phyloP scores from a whole-genome alignment of 225 moss, liverwort and hornwort species.

The Antitrichia curtipendula region DNA sequence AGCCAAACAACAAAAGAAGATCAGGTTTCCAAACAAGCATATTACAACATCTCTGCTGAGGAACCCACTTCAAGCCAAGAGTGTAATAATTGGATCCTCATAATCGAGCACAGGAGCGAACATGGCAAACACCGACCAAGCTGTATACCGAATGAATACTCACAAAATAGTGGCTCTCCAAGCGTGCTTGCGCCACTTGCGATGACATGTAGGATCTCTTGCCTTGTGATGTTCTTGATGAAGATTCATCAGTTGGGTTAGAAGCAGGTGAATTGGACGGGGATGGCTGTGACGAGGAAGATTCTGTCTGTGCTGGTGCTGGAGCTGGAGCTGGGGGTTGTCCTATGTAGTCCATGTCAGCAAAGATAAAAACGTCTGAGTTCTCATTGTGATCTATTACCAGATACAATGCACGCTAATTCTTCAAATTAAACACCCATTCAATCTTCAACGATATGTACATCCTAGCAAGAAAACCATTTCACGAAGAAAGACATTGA shows the following conservation, averaged over 20 bases:
- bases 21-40: not conserved
- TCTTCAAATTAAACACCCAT: not conserved
- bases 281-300: conserved; percentile 1
- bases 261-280: conserved; percentile 7
- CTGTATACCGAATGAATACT: not conserved
- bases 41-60: not conserved
- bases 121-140: not conserved
- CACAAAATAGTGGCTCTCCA: conserved; percentile 80
- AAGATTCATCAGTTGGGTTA: not conserved
- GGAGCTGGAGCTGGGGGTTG: not conserved
- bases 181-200: conserved; percentile 59
- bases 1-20: not conserved
- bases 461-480: not conserved
- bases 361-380: not conserved
- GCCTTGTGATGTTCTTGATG: conserved; percentile 2
- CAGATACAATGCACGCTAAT: not conserved
- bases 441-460: not conserved
- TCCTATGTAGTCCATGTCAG: not conserved
- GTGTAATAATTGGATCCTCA: not conserved
- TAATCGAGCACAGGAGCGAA: not conserved
- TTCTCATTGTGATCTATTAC: not conserved
- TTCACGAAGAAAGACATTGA: not conserved
- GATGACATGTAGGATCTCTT: conserved; percentile 30
- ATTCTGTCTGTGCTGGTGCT: not conserved
- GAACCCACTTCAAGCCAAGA: not conserved